These are phyloP conservation scores for Kwoniella dejecticola DNA, from an alignment of 768 basidiomycete species.

Conservation along the genomic window DNA sequence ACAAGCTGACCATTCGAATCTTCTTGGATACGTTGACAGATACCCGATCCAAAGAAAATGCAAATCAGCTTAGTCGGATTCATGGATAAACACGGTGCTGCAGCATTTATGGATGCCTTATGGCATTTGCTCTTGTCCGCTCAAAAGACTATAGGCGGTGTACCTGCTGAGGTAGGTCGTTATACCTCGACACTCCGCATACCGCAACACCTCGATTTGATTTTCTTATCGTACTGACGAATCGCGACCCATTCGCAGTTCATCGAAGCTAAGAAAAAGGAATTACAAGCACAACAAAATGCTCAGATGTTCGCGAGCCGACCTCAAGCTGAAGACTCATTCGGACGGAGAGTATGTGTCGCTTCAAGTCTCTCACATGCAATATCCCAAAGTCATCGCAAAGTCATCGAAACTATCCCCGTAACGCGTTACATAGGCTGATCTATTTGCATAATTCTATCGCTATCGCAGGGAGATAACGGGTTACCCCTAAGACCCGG, in stretches of 20 bases:
- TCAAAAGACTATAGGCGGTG: slow-evolving; percentile 81
- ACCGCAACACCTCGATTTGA: no score
- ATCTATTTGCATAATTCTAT: not conserved
- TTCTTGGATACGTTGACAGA: slow-evolving; percentile 58
- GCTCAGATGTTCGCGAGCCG: slow-evolving; percentile 25
- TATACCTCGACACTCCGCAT: no score
- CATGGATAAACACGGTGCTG: slow-evolving; percentile 74
- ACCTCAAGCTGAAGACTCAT: slow-evolving; percentile 32
- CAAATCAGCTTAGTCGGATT: slow-evolving; percentile 94
- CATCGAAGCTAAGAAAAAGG: slow-evolving; percentile 54
- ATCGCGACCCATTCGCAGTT: slow-evolving; percentile 45
- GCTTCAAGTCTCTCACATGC: not conserved
- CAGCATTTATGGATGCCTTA: slow-evolving; percentile 79
- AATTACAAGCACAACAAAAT: slow-evolving; percentile 44
- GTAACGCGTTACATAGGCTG: not conserved
- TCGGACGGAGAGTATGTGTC: slow-evolving; percentile 23
- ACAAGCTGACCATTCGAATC: no score
- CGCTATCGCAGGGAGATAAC: slow-evolving; percentile 8
- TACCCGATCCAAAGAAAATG: slow-evolving; percentile 91
- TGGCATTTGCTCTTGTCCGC: slow-evolving; percentile 94
- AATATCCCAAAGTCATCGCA: no score
- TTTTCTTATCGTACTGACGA: no score
- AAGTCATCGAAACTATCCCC: no score
- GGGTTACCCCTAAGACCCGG: slow-evolving; percentile 27
- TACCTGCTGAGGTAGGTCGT: slow-evolving; percentile 67